Base-by-base conservation (phyloP, 257 asterid species). In the Plantago elongata region DNA sequence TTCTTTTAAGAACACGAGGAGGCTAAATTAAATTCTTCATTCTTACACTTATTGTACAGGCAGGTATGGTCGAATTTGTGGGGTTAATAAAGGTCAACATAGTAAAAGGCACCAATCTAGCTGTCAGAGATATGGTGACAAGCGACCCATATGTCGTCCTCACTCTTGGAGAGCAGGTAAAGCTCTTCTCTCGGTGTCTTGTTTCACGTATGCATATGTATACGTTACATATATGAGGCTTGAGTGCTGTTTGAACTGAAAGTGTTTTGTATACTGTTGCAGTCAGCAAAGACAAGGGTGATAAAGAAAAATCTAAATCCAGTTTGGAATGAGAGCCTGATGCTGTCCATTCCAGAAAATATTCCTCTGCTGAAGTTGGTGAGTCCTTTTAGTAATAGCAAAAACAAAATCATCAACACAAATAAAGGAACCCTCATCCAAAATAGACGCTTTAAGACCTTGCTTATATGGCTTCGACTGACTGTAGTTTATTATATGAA, bases 1-100 rank as follows among this genome's bases (percentile, higher is more conserved):
- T 6, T 34, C 4, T 34, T 34, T 6, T 34, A 34, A 34, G 40
- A 34, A 34, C 40, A 52, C 15, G 29, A 22, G 40, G 57, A 30
- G 51, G 45, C 60, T 37, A 16, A 50, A 45, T 11, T 56, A 57
- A 60, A 52, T 45, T 64, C 57, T 56, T 38, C 49, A 50, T 51
- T 45, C 74, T 66, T 57, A 68, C 72, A 37, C 8, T 70, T 68
- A 65, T 22, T 65, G 73, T 76, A 63, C 69, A 88, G 96, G 94
- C 91, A 71, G 96, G 98, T 69, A 91, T 91, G 98, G 85, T 91
- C 59, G 98, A 91, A 76, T 91, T 91, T 54, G 84, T 91, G 46
- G 98, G 98, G 69, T 64, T 88, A 75, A 81, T 91, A 40, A 88
- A 83, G 67, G 95, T 91, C 46, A 91, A 82, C 60, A 83, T 91